These are phyloP conservation scores for Arachnomyces sp. DNA, from an alignment of 2,329 filamentous ascomycete genomes.

Conservation along the genomic window DNA sequence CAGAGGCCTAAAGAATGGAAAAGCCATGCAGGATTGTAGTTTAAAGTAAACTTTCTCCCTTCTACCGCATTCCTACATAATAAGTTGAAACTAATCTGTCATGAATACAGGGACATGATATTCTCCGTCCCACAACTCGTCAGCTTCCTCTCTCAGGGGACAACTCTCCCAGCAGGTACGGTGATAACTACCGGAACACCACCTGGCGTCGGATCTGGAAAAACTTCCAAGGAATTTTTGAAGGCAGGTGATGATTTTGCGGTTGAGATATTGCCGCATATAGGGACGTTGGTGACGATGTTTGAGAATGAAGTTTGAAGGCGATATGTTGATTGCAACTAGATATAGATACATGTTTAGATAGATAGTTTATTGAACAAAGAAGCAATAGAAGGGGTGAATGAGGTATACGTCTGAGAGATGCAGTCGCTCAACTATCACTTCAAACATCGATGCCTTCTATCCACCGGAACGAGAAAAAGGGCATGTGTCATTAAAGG, in stretches of 20 bases:
- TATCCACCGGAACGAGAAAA: too few relatives aligned
- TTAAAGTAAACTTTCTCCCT: constrained; percentile 28
- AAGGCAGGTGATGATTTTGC: constrained; percentile 41
- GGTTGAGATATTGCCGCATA: constrained; percentile 42
- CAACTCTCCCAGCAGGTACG: constrained; percentile 35
- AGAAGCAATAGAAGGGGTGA: too few relatives aligned
- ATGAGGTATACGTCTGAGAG: too few relatives aligned
- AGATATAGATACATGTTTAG: constrained; percentile 1
- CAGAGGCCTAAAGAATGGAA: constrained; percentile 41
- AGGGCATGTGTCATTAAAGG: too few relatives aligned
- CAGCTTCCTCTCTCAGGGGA: constrained; percentile 34
- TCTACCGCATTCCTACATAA: too few relatives aligned
- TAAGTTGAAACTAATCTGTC: too few relatives aligned
- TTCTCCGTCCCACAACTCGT: constrained; percentile 44
- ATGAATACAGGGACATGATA: too few relatives aligned
- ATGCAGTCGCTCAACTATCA: too few relatives aligned
- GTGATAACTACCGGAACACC: constrained; percentile 40
- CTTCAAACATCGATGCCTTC: too few relatives aligned
- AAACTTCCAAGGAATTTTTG: constrained; percentile 37
- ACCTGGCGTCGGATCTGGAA: constrained; percentile 34
- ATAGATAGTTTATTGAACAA: too few relatives aligned
- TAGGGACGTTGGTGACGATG: constrained; percentile 35
- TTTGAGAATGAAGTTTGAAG: constrained; percentile 35
- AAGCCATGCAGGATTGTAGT: constrained; percentile 44
- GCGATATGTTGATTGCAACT: constrained; percentile 22